phyloP scores from a whole-genome alignment of 495 filamentous ascomycete genomes.

The Penicillium tannophilum region DNA sequence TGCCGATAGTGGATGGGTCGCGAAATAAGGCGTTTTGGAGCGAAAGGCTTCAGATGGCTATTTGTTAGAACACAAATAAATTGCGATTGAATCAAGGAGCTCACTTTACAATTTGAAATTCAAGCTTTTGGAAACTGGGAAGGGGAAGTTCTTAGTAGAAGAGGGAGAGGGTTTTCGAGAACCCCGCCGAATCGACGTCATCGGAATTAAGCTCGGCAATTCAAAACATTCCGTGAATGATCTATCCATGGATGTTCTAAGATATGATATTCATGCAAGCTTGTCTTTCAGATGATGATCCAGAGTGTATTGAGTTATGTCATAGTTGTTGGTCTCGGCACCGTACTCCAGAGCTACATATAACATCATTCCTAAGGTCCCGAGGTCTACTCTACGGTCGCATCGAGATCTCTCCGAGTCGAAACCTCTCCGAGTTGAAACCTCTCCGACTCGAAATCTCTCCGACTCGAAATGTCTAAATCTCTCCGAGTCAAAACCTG shows the following conservation, averaged over 20 bases:
- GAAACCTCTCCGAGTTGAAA: neutral
- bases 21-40: neutral
- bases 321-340: too few species aligned
- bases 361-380: too few species aligned
- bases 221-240: neutral
- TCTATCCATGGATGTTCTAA: too few species aligned
- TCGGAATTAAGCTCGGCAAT: slow-evolving; percentile 21
- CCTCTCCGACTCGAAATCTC: neutral
- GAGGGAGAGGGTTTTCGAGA: neutral
- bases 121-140: neutral
- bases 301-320: too few species aligned
- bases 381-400: too few species aligned
- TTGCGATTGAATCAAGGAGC: neutral
- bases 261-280: too few species aligned
- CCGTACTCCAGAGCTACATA: too few species aligned
- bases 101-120: neutral
- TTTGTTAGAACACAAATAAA: neutral
- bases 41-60: neutral
- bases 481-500: too few species aligned
- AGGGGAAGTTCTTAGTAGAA: neutral
- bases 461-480: too few species aligned
- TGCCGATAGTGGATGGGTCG: neutral
- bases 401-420: neutral
- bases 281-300: too few species aligned
- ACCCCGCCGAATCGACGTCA: slow-evolving; percentile 29